Conservation (phyloP, 768 basidiomycete genomes). For the Ramaria sp. region DNA sequence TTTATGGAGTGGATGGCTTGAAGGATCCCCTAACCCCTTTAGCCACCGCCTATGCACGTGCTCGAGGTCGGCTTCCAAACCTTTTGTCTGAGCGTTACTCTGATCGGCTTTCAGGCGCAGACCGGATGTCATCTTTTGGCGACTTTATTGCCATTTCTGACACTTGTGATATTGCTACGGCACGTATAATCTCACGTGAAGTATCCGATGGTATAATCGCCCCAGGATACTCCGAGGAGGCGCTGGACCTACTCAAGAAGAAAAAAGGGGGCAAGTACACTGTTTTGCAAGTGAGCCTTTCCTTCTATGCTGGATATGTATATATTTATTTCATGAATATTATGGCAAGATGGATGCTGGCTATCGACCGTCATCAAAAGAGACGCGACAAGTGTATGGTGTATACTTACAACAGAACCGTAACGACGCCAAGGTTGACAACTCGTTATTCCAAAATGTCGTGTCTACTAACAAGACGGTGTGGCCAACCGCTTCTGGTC, state of each 20-base stretch:
- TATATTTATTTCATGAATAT: background rate
- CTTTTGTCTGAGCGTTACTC: background rate
- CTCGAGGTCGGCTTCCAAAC: constrained; percentile 51
- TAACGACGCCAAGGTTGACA: constrained; percentile 83
- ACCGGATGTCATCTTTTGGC: constrained; percentile 99
- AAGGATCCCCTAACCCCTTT: constrained; percentile 83
- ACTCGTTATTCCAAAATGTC: constrained; percentile 71
- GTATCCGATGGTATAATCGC: constrained; percentile 98
- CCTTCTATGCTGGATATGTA: background rate
- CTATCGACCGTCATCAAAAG: constrained; percentile 68
- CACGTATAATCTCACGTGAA: constrained; percentile 95
- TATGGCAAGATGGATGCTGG: constrained; percentile 71
- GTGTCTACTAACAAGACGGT: constrained; percentile 86
- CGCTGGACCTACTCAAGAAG: constrained; percentile 82
- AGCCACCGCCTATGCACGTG: constrained; percentile 90
- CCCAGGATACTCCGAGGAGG: constrained; percentile 81
- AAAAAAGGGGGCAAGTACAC: constrained; percentile 99
- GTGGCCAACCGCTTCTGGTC: constrained; percentile 15
- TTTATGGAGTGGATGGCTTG: constrained; percentile 93
- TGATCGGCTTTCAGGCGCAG: constrained; percentile 51
- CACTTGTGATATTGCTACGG: constrained; percentile 88
- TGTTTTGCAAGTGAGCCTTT: constrained; percentile 65
- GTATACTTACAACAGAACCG: constrained; percentile 81
- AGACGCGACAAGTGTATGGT: constrained; percentile 95
- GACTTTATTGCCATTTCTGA: constrained; percentile 96